These are phyloP conservation scores for Crithidia bombi DNA, from an alignment of 208 protist genomes.

Conservation along the genomic window DNA sequence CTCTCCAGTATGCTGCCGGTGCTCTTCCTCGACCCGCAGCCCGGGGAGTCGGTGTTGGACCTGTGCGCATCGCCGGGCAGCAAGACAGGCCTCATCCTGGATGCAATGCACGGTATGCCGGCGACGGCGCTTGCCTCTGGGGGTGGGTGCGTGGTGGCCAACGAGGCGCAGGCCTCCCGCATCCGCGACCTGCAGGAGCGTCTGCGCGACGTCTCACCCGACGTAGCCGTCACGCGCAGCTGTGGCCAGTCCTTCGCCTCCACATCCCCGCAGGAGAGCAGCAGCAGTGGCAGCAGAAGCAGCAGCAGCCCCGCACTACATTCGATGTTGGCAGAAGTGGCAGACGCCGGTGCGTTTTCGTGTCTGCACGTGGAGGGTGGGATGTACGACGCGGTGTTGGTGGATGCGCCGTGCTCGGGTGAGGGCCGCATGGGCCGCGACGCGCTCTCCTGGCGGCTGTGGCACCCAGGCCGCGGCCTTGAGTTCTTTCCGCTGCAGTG, in stretches of 20 bases:
- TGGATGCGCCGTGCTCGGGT: conserved; percentile 95
- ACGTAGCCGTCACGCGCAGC: conserved; percentile 42
- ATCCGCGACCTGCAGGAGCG: conserved; percentile 44
- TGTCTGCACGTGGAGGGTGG: background rate
- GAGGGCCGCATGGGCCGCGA: conserved; percentile 91
- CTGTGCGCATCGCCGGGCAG: conserved; percentile 86
- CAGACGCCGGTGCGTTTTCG: background rate
- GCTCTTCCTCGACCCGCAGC: conserved; percentile 63
- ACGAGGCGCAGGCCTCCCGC: conserved; percentile 56
- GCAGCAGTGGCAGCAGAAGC: background rate
- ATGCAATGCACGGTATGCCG: conserved; percentile 41
- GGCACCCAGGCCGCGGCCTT: conserved; percentile 68
- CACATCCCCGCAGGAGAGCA: conserved; percentile 12
- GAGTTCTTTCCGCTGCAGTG: conserved; percentile 79
- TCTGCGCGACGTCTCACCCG: conserved; percentile 43
- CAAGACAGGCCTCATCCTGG: conserved; percentile 73
- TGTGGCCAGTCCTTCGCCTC: conserved; percentile 36
- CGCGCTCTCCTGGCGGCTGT: conserved; percentile 79
- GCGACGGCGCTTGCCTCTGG: conserved; percentile 1
- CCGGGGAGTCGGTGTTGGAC: conserved; percentile 76
- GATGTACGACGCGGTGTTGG: conserved; percentile 86
- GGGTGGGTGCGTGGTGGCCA: conserved; percentile 65
- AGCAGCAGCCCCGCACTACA: background rate
- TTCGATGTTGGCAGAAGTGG: background rate
- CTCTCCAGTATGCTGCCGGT: conserved; percentile 82